Evolutionary conservation across 306 rosid species (phyloP), one percentile per base, ranked within the genome.

Genomic region (Albizia julibrissin): DNA sequence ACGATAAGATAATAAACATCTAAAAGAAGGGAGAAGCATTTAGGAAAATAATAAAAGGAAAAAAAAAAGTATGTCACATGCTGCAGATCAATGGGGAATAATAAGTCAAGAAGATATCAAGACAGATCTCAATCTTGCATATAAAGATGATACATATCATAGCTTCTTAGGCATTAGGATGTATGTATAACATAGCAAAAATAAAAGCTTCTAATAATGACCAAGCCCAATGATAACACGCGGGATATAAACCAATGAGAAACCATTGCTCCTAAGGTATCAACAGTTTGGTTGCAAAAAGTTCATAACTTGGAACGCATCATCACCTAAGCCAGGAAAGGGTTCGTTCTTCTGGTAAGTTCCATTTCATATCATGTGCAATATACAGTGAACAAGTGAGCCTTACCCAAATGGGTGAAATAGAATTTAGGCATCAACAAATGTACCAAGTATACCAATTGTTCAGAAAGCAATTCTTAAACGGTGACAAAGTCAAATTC

Each of bases 1-100:
- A 93, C 80, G 78, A 44, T 70, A 44, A 78, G 76, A 81, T 83
- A 86, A 61, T 11, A n/a, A 54, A 74, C 46, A 71, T 79, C 75
- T 18, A 44, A 74, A 78, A 66, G 79, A 81, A 74, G 19, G 40
- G 40, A 77, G 69, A 24, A 80, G 83, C 77, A 84, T 65, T 19
- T 54, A 21, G 8, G 8, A 56, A 56, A 56, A 21, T 18, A 52
- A 52, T 52, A 5, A 19, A 19, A 52, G 56, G 77, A 29, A 69
- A 80, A 66, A 39, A 40, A 33, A 79, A 86, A 84, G 74, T 61
- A 61, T 66, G 80, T 78, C 81, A 77, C 75, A 47, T 16, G 0
- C 18, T 74, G 76, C 64, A 69, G 39, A 72, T 43, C 62, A 72
- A 39, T 24, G 61, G 22, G 77, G 65, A 80, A 80, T 65, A 29